Evolutionary conservation across 1,139 yeast species (phyloP).

Genomic region (Yueomyces sp.): DNA sequence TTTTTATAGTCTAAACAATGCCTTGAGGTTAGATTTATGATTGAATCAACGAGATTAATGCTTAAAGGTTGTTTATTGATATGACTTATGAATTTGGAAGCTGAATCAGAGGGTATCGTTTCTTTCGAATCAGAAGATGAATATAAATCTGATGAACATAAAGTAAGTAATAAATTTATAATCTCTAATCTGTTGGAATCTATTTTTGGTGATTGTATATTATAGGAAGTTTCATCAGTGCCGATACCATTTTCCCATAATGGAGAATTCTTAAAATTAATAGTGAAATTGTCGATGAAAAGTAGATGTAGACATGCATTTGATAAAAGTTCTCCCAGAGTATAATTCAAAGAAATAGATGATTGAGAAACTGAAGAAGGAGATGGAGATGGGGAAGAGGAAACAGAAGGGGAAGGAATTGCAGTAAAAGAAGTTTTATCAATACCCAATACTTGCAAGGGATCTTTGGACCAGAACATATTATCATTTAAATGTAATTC

Average conservation of each 20-base stretch:
- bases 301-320: conserved; percentile 38
- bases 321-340: conserved; percentile 41
- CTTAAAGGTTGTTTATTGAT: conserved; percentile 8
- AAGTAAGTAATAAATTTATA: conserved; percentile 44
- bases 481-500: conserved; percentile 29
- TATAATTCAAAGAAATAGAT: conserved; percentile 5
- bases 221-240: conserved; percentile 11
- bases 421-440: neutral
- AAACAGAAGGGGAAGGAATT: neutral
- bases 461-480: conserved; percentile 33
- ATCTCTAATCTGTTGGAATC: conserved; percentile 62
- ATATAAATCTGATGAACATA: conserved; percentile 58
- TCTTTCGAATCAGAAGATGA: conserved; percentile 2
- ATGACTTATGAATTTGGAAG: neutral
- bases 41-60: conserved; percentile 51
- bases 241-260: conserved; percentile 18
- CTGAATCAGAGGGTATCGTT: neutral
- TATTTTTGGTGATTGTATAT: conserved; percentile 31
- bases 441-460: conserved; percentile 8
- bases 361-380: neutral
- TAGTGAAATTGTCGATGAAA: conserved; percentile 32
- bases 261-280: conserved; percentile 8
- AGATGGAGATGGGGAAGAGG: too few relatives aligned
- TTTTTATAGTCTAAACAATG: conserved; percentile 20
- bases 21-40: conserved; percentile 47